phyloP scores from a whole-genome alignment of 352 stramenopile genomes.

The Pythium aquatile region DNA sequence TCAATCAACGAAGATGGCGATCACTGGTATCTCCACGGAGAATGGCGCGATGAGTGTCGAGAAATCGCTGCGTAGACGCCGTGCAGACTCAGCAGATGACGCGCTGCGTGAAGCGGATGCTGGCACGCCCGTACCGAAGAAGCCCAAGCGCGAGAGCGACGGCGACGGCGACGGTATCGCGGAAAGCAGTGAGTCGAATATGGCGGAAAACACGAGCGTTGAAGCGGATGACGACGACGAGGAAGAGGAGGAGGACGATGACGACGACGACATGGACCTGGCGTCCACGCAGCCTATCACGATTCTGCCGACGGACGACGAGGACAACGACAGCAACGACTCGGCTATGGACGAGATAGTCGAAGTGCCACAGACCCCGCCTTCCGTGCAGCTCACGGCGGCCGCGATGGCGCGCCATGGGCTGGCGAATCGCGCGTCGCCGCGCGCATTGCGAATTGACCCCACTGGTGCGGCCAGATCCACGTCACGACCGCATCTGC shows the following conservation, averaged over 20 bases:
- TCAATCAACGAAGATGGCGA: not conserved
- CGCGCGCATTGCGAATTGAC: conserved; percentile 23
- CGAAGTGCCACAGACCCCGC: conserved; percentile 24
- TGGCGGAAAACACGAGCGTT: not conserved
- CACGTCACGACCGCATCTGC: conserved; percentile 12
- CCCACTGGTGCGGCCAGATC: conserved; percentile 23
- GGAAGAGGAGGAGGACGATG: conserved; percentile 10
- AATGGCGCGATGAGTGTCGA: conserved; percentile 2
- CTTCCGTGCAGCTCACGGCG: conserved; percentile 23
- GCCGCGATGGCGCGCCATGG: conserved; percentile 17
- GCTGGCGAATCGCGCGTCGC: conserved; percentile 8
- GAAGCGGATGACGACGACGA: conserved; percentile 10
- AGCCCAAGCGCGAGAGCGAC: conserved; percentile 22
- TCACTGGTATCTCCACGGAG: not conserved
- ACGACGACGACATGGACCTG: conserved; percentile 26
- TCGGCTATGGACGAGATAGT: conserved; percentile 17
- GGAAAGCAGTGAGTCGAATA: conserved; percentile 6
- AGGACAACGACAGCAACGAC: conserved; percentile 19
- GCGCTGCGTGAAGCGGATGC: not conserved
- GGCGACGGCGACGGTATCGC: conserved; percentile 12
- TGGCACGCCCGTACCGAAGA: conserved; percentile 14
- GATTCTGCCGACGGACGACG: conserved; percentile 18
- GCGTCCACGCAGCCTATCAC: conserved; percentile 13
- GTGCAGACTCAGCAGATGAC: conserved; percentile 8
- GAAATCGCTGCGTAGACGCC: conserved; percentile 15